Evolutionary conservation across 495 filamentous ascomycete genomes (phyloP).

Genomic region (Aspergillus ostianus): DNA sequence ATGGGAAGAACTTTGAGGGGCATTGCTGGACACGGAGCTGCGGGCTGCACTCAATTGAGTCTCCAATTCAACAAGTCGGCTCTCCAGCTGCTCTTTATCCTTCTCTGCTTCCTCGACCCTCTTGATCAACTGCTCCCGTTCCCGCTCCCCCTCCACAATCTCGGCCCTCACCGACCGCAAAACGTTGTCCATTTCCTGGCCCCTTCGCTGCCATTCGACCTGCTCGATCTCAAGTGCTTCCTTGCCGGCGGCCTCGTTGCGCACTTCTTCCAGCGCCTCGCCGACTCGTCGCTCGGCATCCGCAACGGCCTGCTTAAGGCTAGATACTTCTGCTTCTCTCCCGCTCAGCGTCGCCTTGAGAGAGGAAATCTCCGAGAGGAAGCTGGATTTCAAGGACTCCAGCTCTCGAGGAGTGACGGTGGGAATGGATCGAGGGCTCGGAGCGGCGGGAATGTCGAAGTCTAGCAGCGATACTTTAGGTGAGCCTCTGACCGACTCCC

Average conservation of each 20-base stretch:
- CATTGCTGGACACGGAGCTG: slow-evolving; percentile 35
- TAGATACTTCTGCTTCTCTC: slow-evolving; percentile 83
- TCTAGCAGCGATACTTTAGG: slow-evolving; percentile 65
- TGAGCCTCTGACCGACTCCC: slow-evolving; percentile 38
- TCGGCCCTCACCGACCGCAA: slow-evolving; percentile 77
- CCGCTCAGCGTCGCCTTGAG: slow-evolving; percentile 86
- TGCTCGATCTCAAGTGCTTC: slow-evolving; percentile 75
- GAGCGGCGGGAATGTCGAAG: slow-evolving; percentile 85
- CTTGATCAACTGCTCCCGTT: slow-evolving; percentile 69
- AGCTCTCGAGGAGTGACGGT: slow-evolving; percentile 89
- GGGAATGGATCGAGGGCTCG: slow-evolving; percentile 88
- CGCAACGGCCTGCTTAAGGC: slow-evolving; percentile 77
- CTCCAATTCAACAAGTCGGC: slow-evolving; percentile 60
- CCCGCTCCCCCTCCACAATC: slow-evolving; percentile 69
- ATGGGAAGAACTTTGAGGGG: slow-evolving; percentile 12
- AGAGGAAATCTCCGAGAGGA: slow-evolving; percentile 85
- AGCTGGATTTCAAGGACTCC: slow-evolving; percentile 83
- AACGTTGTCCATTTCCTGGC: slow-evolving; percentile 80
- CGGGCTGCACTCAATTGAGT: slow-evolving; percentile 68
- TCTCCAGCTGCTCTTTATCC: slow-evolving; percentile 59
- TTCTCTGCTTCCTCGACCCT: slow-evolving; percentile 75
- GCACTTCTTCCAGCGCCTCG: slow-evolving; percentile 73
- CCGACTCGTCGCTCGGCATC: slow-evolving; percentile 92
- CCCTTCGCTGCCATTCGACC: slow-evolving; percentile 76
- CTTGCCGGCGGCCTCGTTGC: slow-evolving; percentile 66